These are phyloP conservation scores for Funneliformis mosseae DNA, from an alignment of 192 early-diverging fungal genomes.

Conservation along the genomic window DNA sequence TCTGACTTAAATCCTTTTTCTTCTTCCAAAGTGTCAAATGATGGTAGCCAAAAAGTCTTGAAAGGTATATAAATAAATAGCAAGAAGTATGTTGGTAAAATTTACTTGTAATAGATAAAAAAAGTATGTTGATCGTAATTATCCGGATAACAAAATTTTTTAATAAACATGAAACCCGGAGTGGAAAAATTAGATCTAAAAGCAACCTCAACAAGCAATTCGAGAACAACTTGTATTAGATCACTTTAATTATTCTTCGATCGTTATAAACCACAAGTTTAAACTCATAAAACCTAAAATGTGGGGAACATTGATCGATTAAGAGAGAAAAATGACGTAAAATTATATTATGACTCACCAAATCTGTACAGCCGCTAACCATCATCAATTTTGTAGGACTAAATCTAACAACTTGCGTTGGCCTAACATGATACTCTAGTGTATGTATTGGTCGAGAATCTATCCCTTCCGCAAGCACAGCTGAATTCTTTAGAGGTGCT, in stretches of 20 bases:
- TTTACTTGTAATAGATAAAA: not conserved
- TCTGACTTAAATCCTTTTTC: not conserved
- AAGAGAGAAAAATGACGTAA: not conserved
- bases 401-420: slow-evolving; percentile 62
- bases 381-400: slow-evolving; percentile 80
- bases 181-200: not conserved
- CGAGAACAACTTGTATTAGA: not conserved
- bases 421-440: slow-evolving; percentile 53
- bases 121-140: not conserved
- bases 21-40: not conserved
- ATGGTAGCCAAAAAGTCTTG: slow-evolving; percentile 5
- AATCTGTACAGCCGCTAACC: slow-evolving; percentile 62
- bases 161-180: not conserved
- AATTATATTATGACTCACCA: slow-evolving; percentile 55
- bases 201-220: not conserved
- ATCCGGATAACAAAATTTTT: not conserved
- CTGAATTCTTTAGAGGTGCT: slow-evolving; percentile 43
- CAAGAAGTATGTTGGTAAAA: not conserved
- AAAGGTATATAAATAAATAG: not conserved
- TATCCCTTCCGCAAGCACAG: slow-evolving; percentile 26
- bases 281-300: not conserved
- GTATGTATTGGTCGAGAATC: slow-evolving; percentile 43
- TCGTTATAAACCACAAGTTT: not conserved
- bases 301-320: not conserved
- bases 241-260: not conserved